Percentiles rank a stretch among this genome's conserved stretches.
Conservation (phyloP, 2,329 filamentous ascomycete genomes). For the Cordyceps fumosorosea region DNA sequence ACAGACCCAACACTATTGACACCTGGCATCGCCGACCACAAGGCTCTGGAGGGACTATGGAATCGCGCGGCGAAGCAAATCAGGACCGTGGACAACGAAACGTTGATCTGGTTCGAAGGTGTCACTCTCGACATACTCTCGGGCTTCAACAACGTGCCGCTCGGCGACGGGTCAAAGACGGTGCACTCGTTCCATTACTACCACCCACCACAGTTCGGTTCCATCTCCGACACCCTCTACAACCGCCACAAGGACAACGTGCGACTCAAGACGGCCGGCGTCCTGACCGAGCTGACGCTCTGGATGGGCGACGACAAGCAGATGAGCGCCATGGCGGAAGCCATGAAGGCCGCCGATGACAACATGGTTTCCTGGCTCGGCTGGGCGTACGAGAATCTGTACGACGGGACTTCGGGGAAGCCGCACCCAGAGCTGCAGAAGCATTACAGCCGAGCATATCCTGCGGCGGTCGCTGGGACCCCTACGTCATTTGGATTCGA, state of each 20-base stretch:
- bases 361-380: slow-evolving; percentile 18
- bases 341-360: slow-evolving; percentile 15
- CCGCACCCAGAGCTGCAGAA: slow-evolving; percentile 15
- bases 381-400: slow-evolving; percentile 19
- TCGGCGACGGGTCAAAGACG: slow-evolving; percentile 16
- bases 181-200: slow-evolving; percentile 19
- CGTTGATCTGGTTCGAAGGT: slow-evolving; percentile 18
- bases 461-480: slow-evolving; percentile 15
- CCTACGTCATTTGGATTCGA: slow-evolving; percentile 15
- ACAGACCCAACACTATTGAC: slow-evolving; percentile 14
- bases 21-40: slow-evolving; percentile 16
- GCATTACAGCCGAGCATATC: slow-evolving; percentile 17
- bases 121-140: slow-evolving; percentile 16
- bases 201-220: slow-evolving; percentile 16
- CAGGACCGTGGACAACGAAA: slow-evolving; percentile 16
- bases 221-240: slow-evolving; percentile 13
- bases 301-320: slow-evolving; percentile 17
- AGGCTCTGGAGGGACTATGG: slow-evolving; percentile 16
- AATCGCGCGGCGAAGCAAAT: slow-evolving; percentile 16
- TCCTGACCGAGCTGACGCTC: slow-evolving; percentile 17
- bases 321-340: slow-evolving; percentile 14
- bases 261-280: slow-evolving; percentile 16
- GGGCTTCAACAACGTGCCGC: slow-evolving; percentile 17
- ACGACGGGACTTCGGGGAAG: slow-evolving; percentile 14
- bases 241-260: slow-evolving; percentile 16